Conservation (phyloP, 2,329 filamentous ascomycete species). For the Leptographium lundbergii region DNA sequence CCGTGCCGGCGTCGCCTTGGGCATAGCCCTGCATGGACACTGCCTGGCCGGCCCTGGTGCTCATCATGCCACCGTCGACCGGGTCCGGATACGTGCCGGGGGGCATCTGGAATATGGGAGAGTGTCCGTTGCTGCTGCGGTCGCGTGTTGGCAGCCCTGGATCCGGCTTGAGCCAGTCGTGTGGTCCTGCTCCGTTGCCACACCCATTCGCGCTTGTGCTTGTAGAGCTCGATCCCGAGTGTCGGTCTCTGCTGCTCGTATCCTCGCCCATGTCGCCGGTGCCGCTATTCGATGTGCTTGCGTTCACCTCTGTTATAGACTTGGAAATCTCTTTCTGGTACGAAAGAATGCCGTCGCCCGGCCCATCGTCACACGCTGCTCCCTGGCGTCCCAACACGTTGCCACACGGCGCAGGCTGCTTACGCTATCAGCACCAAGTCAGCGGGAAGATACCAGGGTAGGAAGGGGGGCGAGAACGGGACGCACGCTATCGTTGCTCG, state of each 20-base stretch:
- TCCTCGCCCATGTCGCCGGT: conserved; percentile 2
- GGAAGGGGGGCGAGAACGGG: conserved; percentile 9
- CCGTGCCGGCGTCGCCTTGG: conserved; percentile 25
- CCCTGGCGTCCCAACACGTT: conserved; percentile 2
- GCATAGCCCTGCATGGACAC: conserved; percentile 21
- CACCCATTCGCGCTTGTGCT: not conserved
- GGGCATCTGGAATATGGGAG: conserved; percentile 8
- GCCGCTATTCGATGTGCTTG: not conserved
- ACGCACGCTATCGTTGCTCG: conserved; percentile 38
- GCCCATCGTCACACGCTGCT: conserved; percentile 13
- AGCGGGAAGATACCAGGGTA: not conserved
- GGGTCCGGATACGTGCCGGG: conserved; percentile 8
- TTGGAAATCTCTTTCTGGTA: conserved; percentile 19
- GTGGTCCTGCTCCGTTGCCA: not conserved
- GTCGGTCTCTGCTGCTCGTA: not conserved
- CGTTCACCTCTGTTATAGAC: not conserved
- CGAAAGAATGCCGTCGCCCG: conserved; percentile 25
- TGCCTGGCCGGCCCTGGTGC: not conserved
- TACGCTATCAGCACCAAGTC: conserved; percentile 11
- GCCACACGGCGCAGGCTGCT: not conserved
- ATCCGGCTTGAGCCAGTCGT: conserved; percentile 26
- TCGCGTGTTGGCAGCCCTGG: conserved; percentile 22
- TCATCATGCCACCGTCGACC: not conserved
- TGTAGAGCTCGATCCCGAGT: conserved; percentile 5
- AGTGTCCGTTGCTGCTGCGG: conserved; percentile 13